phyloP scores from a whole-genome alignment of 1,284 basidiomycete genomes.

The Tranzscheliella williamsii region DNA sequence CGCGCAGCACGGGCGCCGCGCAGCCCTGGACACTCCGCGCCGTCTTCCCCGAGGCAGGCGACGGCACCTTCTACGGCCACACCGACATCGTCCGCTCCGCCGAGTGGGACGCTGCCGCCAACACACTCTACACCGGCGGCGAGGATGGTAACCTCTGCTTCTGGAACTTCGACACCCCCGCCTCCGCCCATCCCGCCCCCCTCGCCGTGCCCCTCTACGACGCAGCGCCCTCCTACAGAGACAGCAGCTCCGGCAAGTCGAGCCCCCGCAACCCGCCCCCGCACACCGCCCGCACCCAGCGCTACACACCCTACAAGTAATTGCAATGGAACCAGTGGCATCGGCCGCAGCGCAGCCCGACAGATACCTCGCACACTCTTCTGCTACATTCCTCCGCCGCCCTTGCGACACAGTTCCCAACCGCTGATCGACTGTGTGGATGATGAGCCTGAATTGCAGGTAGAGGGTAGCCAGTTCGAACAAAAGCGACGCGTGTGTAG shows the following conservation, averaged over 20 bases:
- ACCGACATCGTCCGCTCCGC: slow-evolving; percentile 47
- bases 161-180: slow-evolving; percentile 24
- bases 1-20: background rate
- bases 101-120: slow-evolving; percentile 21
- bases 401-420: too few species aligned
- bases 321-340: too few species aligned
- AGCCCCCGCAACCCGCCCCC: background rate
- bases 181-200: background rate
- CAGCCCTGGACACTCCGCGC: slow-evolving; percentile 17
- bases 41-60: slow-evolving; percentile 33
- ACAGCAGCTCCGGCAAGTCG: background rate
- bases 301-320: slow-evolving; percentile 34
- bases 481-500: too few species aligned
- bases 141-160: slow-evolving; percentile 49
- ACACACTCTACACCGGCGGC: slow-evolving; percentile 44
- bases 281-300: slow-evolving; percentile 5
- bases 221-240: too few species aligned
- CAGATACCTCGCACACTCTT: too few species aligned
- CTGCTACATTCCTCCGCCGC: too few species aligned
- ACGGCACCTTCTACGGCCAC: slow-evolving; percentile 35
- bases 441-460: too few species aligned
- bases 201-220: background rate
- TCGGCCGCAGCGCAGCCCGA: too few species aligned
- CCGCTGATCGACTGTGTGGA: too few species aligned
- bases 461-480: too few species aligned